Percentiles rank a stretch among this genome's conserved stretches.
These are phyloP conservation scores for Coemansia sp. DNA, from an alignment of 192 early-diverging fungal species.

Conservation along the genomic window DNA sequence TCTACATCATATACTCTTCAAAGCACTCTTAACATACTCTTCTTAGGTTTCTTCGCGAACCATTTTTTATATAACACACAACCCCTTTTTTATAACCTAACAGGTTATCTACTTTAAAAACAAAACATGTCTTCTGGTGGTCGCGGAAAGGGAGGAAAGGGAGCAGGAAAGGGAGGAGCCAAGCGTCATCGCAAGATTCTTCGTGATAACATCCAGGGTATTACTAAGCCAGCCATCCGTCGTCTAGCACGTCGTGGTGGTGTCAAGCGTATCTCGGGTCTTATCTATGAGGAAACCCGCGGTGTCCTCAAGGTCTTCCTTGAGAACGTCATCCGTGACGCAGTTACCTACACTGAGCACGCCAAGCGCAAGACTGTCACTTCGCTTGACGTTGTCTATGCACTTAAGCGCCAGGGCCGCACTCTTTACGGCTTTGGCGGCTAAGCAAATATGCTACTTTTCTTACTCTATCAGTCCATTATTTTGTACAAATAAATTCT, in stretches of 20 bases:
- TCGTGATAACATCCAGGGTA: slow-evolving; percentile 93
- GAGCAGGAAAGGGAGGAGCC: slow-evolving; percentile 98
- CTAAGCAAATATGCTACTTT: slow-evolving; percentile 43
- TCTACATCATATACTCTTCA: too few relatives aligned
- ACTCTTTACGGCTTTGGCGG: slow-evolving; percentile 88
- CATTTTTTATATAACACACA: too few relatives aligned
- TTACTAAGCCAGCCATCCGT: slow-evolving; percentile 98
- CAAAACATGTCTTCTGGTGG: slow-evolving; percentile 84
- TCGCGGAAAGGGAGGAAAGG: slow-evolving; percentile 94
- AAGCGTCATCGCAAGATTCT: slow-evolving; percentile 99
- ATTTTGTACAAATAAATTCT: too few relatives aligned
- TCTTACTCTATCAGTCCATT: too few relatives aligned
- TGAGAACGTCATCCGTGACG: slow-evolving; percentile 98
- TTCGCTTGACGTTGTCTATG: slow-evolving; percentile 98
- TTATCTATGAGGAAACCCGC: slow-evolving; percentile 99
- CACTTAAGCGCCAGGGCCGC: slow-evolving; percentile 95
- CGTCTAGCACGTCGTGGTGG: slow-evolving; percentile 99
- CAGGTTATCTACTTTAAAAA: too few relatives aligned
- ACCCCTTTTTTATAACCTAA: too few relatives aligned
- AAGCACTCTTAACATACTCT: too few relatives aligned
- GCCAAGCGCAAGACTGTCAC: slow-evolving; percentile 91
- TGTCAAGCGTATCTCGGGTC: slow-evolving; percentile 99
- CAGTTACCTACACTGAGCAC: slow-evolving; percentile 99
- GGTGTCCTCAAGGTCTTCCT: slow-evolving; percentile 97
- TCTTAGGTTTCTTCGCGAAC: too few relatives aligned